phyloP scores from a whole-genome alignment of 768 basidiomycete species.

The Chalciporus piperatus region DNA sequence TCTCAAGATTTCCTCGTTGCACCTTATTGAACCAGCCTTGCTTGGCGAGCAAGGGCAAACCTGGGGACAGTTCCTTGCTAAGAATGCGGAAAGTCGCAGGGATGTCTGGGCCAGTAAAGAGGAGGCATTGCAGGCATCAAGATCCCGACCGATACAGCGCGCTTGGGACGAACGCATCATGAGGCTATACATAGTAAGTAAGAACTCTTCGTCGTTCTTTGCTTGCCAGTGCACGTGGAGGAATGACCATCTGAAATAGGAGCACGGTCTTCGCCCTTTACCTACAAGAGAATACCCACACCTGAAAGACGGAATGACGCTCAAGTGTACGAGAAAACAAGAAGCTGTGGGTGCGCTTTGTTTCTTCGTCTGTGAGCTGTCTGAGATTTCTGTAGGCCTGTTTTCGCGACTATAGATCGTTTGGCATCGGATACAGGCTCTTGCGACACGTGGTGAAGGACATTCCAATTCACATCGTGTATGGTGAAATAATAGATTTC shows the following conservation, averaged over 20 bases:
- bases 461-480: conserved; percentile 1
- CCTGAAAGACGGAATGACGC: not conserved
- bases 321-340: conserved; percentile 2
- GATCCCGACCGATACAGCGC: not conserved
- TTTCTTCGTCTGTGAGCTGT: too few species aligned
- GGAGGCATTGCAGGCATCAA: not conserved
- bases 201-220: too few species aligned
- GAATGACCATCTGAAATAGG: too few species aligned
- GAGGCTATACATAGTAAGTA: not conserved
- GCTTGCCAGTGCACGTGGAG: too few species aligned
- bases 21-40: conserved; percentile 2
- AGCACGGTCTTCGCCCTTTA: not conserved
- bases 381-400: not conserved
- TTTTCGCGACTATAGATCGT: not conserved
- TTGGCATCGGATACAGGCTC: not conserved
- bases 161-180: conserved; percentile 7
- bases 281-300: conserved; percentile 4
- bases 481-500: too few species aligned
- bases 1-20: conserved; percentile 7
- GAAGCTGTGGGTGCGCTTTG: not conserved
- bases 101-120: conserved; percentile 1
- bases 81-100: not conserved
- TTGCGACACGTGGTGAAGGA: not conserved
- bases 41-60: not conserved
- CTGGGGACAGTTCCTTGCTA: not conserved